These are phyloP conservation scores for Vigna unguiculata DNA, from an alignment of 306 rosid species.

Conservation along the genomic window DNA sequence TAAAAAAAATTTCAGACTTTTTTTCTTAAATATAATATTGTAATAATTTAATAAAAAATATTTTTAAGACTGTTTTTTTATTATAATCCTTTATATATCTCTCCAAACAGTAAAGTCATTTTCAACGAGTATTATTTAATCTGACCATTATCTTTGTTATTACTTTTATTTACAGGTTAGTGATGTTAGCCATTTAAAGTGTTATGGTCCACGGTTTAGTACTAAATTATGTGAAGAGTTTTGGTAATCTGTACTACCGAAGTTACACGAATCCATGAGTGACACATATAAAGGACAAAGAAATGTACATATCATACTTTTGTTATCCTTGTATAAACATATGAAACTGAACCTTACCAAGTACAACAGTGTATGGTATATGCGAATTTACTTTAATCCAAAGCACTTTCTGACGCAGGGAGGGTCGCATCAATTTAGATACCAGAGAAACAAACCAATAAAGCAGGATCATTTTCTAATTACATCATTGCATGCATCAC, in stretches of 20 bases:
- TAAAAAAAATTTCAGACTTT: too few species aligned
- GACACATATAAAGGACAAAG: background rate
- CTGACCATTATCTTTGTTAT: too few species aligned
- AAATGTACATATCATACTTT: background rate
- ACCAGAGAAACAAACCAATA: background rate
- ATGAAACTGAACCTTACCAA: background rate
- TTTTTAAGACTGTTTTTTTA: too few species aligned
- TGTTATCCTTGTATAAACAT: background rate
- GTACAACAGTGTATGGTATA: background rate
- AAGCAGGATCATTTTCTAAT: background rate
- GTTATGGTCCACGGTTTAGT: too few species aligned
- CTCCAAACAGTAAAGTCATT: background rate
- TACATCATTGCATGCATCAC: conserved; percentile 7
- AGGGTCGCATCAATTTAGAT: conserved; percentile 1
- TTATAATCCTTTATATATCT: too few species aligned
- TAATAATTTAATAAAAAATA: too few species aligned
- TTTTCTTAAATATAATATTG: too few species aligned
- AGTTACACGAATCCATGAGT: background rate
- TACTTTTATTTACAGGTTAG: too few species aligned
- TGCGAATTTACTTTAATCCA: background rate
- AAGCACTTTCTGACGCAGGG: background rate
- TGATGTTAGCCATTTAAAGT: too few species aligned
- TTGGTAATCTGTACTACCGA: background rate
- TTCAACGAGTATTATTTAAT: background rate
- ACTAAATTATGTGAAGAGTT: background rate